phyloP scores from a whole-genome alignment of 768 basidiomycete species.

The Phylloporus arenicola region DNA sequence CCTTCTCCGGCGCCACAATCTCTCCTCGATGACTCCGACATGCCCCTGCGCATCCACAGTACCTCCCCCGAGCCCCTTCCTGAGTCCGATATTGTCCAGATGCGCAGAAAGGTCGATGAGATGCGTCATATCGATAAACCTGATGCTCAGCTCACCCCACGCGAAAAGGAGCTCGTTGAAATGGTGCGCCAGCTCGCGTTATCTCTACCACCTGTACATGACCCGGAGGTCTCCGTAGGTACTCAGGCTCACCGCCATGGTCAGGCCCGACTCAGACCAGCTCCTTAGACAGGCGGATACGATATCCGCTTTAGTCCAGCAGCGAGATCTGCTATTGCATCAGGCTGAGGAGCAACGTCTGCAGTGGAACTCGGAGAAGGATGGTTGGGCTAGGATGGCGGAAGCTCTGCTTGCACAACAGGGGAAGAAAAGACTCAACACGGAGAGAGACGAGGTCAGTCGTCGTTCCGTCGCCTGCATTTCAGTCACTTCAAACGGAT shows the following conservation, averaged over 20 bases:
- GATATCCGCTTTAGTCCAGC: constrained; percentile 50
- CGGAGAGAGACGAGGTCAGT: constrained; percentile 43
- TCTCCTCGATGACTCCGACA: constrained; percentile 16
- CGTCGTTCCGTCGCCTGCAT: background rate
- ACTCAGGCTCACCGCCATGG: constrained; percentile 39
- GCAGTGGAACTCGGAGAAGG: constrained; percentile 58
- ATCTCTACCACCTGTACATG: constrained; percentile 7
- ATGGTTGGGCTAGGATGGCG: constrained; percentile 59
- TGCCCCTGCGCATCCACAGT: constrained; percentile 18
- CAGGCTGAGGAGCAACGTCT: constrained; percentile 54
- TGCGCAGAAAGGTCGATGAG: constrained; percentile 44
- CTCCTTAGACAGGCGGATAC: constrained; percentile 57
- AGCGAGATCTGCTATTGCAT: constrained; percentile 52
- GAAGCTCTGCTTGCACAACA: constrained; percentile 57
- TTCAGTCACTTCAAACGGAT: background rate
- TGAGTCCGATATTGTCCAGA: constrained; percentile 42
- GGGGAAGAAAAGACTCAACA: constrained; percentile 35
- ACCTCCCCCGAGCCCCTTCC: constrained; percentile 37
- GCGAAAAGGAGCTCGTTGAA: constrained; percentile 49
- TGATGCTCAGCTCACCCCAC: constrained; percentile 21
- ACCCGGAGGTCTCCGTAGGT: constrained; percentile 34
- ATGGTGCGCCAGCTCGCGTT: constrained; percentile 44
- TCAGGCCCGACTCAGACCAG: constrained; percentile 40
- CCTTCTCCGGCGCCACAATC: constrained; percentile 40
- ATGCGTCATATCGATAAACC: constrained; percentile 33